Evolutionary conservation across 2,329 filamentous ascomycete genomes (phyloP).

Genomic region (Ascochyta rabiei): DNA sequence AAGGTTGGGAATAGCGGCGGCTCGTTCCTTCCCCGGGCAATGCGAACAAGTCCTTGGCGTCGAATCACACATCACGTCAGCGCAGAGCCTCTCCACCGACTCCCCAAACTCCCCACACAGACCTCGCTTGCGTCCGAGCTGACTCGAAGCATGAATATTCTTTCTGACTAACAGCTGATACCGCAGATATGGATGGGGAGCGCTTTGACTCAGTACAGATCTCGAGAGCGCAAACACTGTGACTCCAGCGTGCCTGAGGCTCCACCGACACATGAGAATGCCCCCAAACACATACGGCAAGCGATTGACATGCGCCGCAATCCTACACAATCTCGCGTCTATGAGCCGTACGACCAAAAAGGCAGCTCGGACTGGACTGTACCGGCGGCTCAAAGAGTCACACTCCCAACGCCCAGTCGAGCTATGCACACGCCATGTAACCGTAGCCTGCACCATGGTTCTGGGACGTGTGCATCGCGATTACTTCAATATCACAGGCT

Average conservation of each 20-base stretch:
- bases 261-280: background rate
- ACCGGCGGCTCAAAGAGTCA: background rate
- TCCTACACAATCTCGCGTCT: background rate
- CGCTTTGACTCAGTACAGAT: slow-evolving; percentile 1
- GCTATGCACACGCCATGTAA: slow-evolving; percentile 3
- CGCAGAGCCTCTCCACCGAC: slow-evolving; percentile 1
- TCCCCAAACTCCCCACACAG: slow-evolving; percentile 12
- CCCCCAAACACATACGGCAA: background rate
- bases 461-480: background rate
- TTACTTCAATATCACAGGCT: background rate
- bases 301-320: background rate
- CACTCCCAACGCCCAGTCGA: background rate
- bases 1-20: slow-evolving; percentile 26
- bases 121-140: slow-evolving; percentile 21
- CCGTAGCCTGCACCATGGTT: background rate
- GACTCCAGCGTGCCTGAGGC: background rate
- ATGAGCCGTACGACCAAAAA: background rate
- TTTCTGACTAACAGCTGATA: slow-evolving; percentile 23
- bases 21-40: slow-evolving; percentile 34
- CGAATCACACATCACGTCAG: slow-evolving; percentile 5
- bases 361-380: background rate
- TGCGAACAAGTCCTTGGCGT: slow-evolving; percentile 20
- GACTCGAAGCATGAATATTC: slow-evolving; percentile 17
- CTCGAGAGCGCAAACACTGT: background rate
- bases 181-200: slow-evolving; percentile 10